Evolutionary conservation across 805 yeast species (phyloP).

Genomic region (Lipomyces sp.): DNA sequence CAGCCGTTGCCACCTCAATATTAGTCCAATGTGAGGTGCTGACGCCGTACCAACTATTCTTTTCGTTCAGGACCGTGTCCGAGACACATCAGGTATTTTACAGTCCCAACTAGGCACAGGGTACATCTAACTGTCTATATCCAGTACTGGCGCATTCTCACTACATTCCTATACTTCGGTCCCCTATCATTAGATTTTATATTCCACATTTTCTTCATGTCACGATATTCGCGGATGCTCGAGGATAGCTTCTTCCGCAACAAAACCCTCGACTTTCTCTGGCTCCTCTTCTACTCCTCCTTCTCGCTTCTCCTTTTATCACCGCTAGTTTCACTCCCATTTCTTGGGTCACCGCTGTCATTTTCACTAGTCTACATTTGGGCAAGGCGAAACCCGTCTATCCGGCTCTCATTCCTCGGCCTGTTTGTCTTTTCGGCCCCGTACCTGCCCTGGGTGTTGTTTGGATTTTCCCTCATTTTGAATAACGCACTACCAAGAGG

Average conservation of each 20-base stretch:
- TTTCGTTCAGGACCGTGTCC: slow-evolving; percentile 47
- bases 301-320: slow-evolving; percentile 44
- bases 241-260: slow-evolving; percentile 46
- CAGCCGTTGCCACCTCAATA: slow-evolving; percentile 45
- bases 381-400: slow-evolving; percentile 54
- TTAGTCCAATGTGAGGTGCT: slow-evolving; percentile 48
- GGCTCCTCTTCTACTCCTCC: slow-evolving; percentile 48
- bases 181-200: slow-evolving; percentile 48
- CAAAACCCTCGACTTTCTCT: slow-evolving; percentile 48
- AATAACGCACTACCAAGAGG: slow-evolving; percentile 37
- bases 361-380: slow-evolving; percentile 52
- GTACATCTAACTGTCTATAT: slow-evolving; percentile 10
- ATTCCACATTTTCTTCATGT: slow-evolving; percentile 47
- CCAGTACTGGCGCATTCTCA: slow-evolving; percentile 50
- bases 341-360: slow-evolving; percentile 50
- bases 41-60: slow-evolving; percentile 46
- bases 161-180: slow-evolving; percentile 53
- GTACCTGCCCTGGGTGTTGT: slow-evolving; percentile 52
- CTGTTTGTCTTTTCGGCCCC: slow-evolving; percentile 51
- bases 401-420: slow-evolving; percentile 50
- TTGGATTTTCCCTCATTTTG: slow-evolving; percentile 40
- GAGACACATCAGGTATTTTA: slow-evolving; percentile 40
- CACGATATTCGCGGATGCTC: slow-evolving; percentile 49
- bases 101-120: not conserved
- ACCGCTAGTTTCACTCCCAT: slow-evolving; percentile 44